These are phyloP conservation scores for Gossypium trilobum DNA, from an alignment of 441 rosid genomes.

Conservation along the genomic window DNA sequence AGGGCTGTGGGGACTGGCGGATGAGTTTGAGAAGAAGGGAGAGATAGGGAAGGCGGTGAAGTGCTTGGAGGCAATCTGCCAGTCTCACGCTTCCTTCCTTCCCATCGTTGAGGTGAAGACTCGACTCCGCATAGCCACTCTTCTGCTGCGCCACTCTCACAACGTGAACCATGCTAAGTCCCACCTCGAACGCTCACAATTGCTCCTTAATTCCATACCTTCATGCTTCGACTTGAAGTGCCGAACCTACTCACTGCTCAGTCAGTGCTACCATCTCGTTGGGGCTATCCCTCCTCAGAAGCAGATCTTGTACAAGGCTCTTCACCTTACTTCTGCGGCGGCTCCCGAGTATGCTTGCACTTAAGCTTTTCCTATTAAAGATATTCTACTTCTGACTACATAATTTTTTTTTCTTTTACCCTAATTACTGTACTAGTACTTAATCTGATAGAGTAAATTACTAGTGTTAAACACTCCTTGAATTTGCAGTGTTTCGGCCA, in stretches of 20 bases:
- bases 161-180: conserved; percentile 75
- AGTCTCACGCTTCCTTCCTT: conserved; percentile 53
- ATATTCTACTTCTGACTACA: not conserved
- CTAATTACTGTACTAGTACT: not conserved
- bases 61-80: conserved; percentile 86
- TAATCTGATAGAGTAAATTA: not conserved
- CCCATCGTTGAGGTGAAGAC: conserved; percentile 82
- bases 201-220: conserved; percentile 73
- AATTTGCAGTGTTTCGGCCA: conserved; percentile 33
- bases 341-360: conserved; percentile 32
- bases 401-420: not conserved
- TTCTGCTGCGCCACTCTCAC: conserved; percentile 71
- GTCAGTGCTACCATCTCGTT: conserved; percentile 82
- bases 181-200: conserved; percentile 79
- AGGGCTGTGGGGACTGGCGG: conserved; percentile 89
- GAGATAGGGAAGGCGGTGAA: conserved; percentile 70
- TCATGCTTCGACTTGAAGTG: conserved; percentile 82
- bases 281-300: conserved; percentile 76
- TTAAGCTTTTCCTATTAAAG: not conserved
- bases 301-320: conserved; percentile 62
- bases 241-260: conserved; percentile 65
- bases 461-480: not conserved
- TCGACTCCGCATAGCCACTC: conserved; percentile 68
- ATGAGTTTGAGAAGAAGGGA: conserved; percentile 58
- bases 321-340: conserved; percentile 50